A percentile compares a stretch with the other conserved stretches of the same genome.
phyloP scores from a whole-genome alignment of 805 yeast species.

The Lachancea thermotolerans region DNA sequence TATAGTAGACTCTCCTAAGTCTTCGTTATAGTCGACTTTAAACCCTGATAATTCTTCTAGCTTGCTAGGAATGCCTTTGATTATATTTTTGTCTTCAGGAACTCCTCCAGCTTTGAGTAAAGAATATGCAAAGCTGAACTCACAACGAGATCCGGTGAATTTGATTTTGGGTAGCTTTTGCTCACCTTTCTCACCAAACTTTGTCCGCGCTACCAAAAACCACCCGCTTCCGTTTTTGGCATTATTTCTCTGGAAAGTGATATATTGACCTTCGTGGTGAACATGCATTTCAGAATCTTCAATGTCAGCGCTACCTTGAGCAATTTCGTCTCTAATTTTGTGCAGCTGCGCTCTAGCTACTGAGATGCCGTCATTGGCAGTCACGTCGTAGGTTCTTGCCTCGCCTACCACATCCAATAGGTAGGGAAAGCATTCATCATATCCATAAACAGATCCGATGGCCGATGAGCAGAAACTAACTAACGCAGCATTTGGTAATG shows the following conservation, averaged over 20 bases:
- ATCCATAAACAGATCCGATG: conserved; percentile 90
- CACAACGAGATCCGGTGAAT: conserved; percentile 54
- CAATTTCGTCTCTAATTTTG: conserved; percentile 49
- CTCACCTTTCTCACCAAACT: conserved; percentile 45
- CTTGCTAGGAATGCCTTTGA: conserved; percentile 63
- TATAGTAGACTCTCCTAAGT: conserved; percentile 44
- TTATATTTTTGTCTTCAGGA: conserved; percentile 30
- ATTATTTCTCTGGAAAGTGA: conserved; percentile 82
- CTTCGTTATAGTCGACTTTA: conserved; percentile 37
- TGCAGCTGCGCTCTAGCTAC: conserved; percentile 58
- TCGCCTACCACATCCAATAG: conserved; percentile 78
- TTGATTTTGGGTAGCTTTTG: conserved; percentile 54
- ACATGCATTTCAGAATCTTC: conserved; percentile 86
- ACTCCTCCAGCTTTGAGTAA: conserved; percentile 49
- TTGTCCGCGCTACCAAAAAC: conserved; percentile 81
- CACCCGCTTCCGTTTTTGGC: conserved; percentile 83
- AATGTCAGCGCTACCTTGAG: conserved; percentile 38
- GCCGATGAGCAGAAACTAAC: conserved; percentile 92
- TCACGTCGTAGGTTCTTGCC: conserved; percentile 49
- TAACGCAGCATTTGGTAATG: conserved; percentile 89
- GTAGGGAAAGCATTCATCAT: conserved; percentile 84
- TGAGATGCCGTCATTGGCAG: conserved; percentile 57
- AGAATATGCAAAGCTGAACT: conserved; percentile 51
- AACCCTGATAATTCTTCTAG: conserved; percentile 49
- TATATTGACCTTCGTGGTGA: conserved; percentile 88